Evolutionary conservation across 176 grass and related monocot genomes (phyloP), one percentile per base, ranked within the genome.

Genomic region (Rhipidocladum racemiflorum): DNA sequence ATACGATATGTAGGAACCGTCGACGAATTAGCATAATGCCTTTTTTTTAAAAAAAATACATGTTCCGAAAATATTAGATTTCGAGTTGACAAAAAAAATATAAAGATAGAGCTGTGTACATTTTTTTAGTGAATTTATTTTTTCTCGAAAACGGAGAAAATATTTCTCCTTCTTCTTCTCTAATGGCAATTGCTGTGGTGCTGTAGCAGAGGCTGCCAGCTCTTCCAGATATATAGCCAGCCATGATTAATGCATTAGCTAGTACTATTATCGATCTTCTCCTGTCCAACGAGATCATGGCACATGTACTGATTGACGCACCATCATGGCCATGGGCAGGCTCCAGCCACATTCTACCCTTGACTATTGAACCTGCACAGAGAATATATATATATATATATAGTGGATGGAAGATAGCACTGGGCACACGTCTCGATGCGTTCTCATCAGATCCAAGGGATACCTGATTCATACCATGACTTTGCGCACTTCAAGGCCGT

Each of bases 401-500:
- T n/a, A n/a, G n/a, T n/a, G n/a, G 7, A 38, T 38, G 36, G 36
- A 79, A 53, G 66, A 23, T n/a, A 54, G 59, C 67, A 80, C 45
- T 57, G 45, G 29, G 50, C 76, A 56, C 76, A 79, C 84, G 55
- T 79, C 57, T 51, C 45, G 56, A 79, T 80, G 76, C 24, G 10
- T 0, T 34, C 17, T 48, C 69, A 32, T 50, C 77, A 38, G 85
- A 86, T 86, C 77, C 69, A 11, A 86, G 57, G 84, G 66, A 25
- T 10, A 27, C 25, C 32, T 21, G 21, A 45, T 28, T 30, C 59
- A 35, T 65, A 30, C 13, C 46, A 55, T 54, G 17, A 43, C 61
- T 83, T 38, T 70, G 36, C 49, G 24, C 82, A 68, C 48, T 76
- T 17, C 72, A 56, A 76, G 82, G 25, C 0, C 24, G 0, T 7